Evolutionary conservation across 352 stramenopile genomes (phyloP).

Genomic region (Salisapilia sapeloensis): DNA sequence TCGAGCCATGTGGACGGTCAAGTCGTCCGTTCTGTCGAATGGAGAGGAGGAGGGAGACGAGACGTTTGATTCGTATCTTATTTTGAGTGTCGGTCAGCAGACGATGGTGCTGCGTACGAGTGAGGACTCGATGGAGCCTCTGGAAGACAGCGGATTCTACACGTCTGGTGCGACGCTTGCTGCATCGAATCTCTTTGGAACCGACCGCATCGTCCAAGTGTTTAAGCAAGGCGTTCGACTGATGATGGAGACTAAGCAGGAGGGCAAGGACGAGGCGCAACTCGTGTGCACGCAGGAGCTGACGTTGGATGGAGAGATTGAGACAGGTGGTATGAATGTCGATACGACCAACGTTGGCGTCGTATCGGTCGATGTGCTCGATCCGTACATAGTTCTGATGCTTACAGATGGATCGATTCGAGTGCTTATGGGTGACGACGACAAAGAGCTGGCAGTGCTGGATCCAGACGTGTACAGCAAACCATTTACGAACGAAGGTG

Average conservation of each 20-base stretch:
- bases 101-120: slow-evolving; percentile 77
- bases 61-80: slow-evolving; percentile 62
- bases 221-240: slow-evolving; percentile 71
- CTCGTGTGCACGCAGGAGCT: slow-evolving; percentile 75
- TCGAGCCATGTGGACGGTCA: slow-evolving; percentile 76
- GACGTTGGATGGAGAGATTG: slow-evolving; percentile 57
- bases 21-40: slow-evolving; percentile 28
- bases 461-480: slow-evolving; percentile 26
- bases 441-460: slow-evolving; percentile 68
- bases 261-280: slow-evolving; percentile 20
- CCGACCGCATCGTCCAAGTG: slow-evolving; percentile 73
- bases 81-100: slow-evolving; percentile 58
- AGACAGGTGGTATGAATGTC: slow-evolving; percentile 72
- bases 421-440: slow-evolving; percentile 64
- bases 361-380: slow-evolving; percentile 67
- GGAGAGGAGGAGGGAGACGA: slow-evolving; percentile 28
- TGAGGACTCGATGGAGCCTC: slow-evolving; percentile 67
- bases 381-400: slow-evolving; percentile 70
- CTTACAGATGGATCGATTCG: slow-evolving; percentile 68
- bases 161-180: slow-evolving; percentile 61
- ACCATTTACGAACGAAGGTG: slow-evolving; percentile 7
- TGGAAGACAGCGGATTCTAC: slow-evolving; percentile 76
- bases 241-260: slow-evolving; percentile 52
- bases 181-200: slow-evolving; percentile 62
- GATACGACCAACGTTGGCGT: slow-evolving; percentile 52